A percentile compares a stretch with the other conserved stretches of the same genome.
phyloP scores from a whole-genome alignment of 2,329 filamentous ascomycete species.

The Shiraia bambusicola region DNA sequence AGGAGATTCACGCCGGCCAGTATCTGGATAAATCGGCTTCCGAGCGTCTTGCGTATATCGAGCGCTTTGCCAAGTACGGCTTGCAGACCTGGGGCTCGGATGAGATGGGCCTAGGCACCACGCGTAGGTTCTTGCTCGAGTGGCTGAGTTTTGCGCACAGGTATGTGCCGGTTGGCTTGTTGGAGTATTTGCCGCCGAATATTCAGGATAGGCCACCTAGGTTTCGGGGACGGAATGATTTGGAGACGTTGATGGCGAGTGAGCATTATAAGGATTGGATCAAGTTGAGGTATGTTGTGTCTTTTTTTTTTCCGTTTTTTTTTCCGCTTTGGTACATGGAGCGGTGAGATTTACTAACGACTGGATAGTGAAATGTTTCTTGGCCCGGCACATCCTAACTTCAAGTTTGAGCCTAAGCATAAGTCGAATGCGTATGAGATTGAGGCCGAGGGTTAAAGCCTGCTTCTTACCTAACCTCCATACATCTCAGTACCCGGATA shows the following conservation, averaged over 20 bases:
- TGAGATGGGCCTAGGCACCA: slow-evolving; percentile 88
- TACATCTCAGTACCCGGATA: too few species aligned
- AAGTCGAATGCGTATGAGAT: slow-evolving; percentile 90
- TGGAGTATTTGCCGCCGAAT: slow-evolving; percentile 84
- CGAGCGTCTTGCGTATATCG: slow-evolving; percentile 81
- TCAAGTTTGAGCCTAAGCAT: slow-evolving; percentile 96
- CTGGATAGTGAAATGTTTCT: slow-evolving; percentile 87
- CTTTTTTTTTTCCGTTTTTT: not conserved
- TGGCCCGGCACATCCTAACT: slow-evolving; percentile 83
- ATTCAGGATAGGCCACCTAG: slow-evolving; percentile 87
- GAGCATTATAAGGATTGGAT: slow-evolving; percentile 97
- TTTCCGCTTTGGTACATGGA: not conserved
- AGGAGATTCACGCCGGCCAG: slow-evolving; percentile 88
- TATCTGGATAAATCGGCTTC: slow-evolving; percentile 93
- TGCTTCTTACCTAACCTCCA: too few species aligned
- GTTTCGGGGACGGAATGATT: slow-evolving; percentile 79
- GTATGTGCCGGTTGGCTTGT: slow-evolving; percentile 84
- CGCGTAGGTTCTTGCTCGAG: slow-evolving; percentile 88
- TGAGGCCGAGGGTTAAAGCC: slow-evolving; percentile 52
- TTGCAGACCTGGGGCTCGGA: slow-evolving; percentile 95
- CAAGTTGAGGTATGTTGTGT: slow-evolving; percentile 76
- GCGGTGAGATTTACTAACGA: slow-evolving; percentile 12
- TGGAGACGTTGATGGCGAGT: slow-evolving; percentile 91
- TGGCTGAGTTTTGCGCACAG: slow-evolving; percentile 92
- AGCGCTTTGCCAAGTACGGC: slow-evolving; percentile 87